Conservation (phyloP, 2,329 filamentous ascomycete genomes). For the Trichoderma brevicompactum region DNA sequence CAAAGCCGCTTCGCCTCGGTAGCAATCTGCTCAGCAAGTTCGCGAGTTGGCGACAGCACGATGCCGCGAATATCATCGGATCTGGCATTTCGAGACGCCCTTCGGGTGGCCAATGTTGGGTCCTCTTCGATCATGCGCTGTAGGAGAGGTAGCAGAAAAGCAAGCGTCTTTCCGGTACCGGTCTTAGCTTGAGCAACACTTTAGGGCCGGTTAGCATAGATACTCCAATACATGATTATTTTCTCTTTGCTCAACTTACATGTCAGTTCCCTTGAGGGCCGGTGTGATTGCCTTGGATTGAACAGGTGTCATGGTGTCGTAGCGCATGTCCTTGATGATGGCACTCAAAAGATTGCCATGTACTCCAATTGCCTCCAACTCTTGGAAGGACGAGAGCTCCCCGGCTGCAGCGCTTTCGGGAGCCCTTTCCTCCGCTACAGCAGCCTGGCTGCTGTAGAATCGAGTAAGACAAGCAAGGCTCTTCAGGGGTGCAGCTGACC, state of each 20-base stretch:
- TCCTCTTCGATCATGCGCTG: constrained; percentile 74
- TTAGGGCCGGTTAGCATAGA: constrained; percentile 32
- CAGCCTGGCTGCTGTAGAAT: constrained; percentile 48
- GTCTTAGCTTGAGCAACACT: constrained; percentile 94
- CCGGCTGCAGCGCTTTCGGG: constrained; percentile 28
- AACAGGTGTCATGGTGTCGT: constrained; percentile 90
- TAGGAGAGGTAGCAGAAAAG: constrained; percentile 84
- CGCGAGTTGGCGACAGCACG: constrained; percentile 77
- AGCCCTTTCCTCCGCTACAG: constrained; percentile 35
- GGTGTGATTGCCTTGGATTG: constrained; percentile 82
- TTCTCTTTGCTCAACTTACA: constrained; percentile 60
- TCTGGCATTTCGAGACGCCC: constrained; percentile 43
- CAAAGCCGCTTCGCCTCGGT: constrained; percentile 75
- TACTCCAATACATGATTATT: background rate
- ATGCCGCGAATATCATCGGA: constrained; percentile 68
- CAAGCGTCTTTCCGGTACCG: constrained; percentile 94
- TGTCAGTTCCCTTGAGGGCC: constrained; percentile 77
- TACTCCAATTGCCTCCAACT: constrained; percentile 56
- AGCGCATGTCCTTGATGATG: constrained; percentile 73
- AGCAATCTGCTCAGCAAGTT: constrained; percentile 80
- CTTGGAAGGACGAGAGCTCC: constrained; percentile 48
- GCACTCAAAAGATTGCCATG: constrained; percentile 67
- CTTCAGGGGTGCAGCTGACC: constrained; percentile 32
- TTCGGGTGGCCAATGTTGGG: constrained; percentile 59
- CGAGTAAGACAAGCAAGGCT: constrained; percentile 37